Evolutionary conservation across 1,284 basidiomycete species (phyloP), one percentile per base, ranked within the genome.

Genomic region (Cutaneotrichosporon dermatis): DNA sequence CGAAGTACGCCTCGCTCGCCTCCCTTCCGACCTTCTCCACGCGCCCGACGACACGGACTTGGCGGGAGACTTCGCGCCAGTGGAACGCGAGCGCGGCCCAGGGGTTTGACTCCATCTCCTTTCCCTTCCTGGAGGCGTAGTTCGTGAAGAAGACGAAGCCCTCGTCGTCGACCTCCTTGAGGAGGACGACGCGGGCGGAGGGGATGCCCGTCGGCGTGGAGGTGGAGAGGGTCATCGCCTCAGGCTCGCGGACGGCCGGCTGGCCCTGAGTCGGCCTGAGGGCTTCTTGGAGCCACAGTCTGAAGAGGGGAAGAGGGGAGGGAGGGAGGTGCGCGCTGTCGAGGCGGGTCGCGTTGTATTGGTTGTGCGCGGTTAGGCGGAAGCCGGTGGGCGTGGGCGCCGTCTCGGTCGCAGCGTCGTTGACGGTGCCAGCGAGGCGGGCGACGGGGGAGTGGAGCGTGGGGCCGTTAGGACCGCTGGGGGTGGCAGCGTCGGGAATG

Each of bases 141-240:
- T 99, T 99, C 40, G 92, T 95, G 83, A 85, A 99, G 80, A 98
- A 97, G 56, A 95, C 84, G 79, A 98, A 97, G 40, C 94, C 93
- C 54, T 81, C 83, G 35, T 82, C 72, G 79, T 94, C 90, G 69
- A 90, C 85, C 70, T 92, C 85, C 77, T 97, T 98, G 72, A 98
- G 86, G 63, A 98, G 86, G 52, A 98, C 93, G 72, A 92, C 84
- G 63, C 94, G 87, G 3, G 89, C 85, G 12, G 90, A 93, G 13
- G 95, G 95, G 60, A 91, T 83, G 49, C 88, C 89, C 0, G 76
- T 63, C 6, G 84, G 69, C 0, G 87, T 84, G 12, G 85, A 84
- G 48, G 92, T 96, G 46, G 88, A 88, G 56, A 97, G 76, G 4
- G 87, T 83, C 86, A 96, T 89, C 6, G 89, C 87, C 75, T 96